These are phyloP conservation scores for Clonostachys solani DNA, from an alignment of 2,329 filamentous ascomycete genomes.

Conservation along the genomic window DNA sequence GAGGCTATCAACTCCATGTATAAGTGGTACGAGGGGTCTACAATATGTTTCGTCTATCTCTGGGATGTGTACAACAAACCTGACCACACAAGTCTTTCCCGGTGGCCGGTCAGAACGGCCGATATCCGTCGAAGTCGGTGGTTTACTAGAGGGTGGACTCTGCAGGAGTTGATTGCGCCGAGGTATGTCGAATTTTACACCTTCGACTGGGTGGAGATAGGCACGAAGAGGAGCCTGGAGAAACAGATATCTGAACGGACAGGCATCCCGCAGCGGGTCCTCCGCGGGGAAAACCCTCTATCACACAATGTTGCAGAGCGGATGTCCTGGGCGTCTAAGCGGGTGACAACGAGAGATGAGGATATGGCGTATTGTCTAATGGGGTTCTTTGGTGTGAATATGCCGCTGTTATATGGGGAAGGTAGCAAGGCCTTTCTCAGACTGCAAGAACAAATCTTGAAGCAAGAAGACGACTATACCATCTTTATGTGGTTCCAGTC, in stretches of 20 bases:
- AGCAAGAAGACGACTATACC: conserved; percentile 8
- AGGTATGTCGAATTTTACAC: conserved; percentile 19
- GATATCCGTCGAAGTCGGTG: conserved; percentile 9
- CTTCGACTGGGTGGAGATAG: conserved; percentile 15
- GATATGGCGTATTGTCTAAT: conserved; percentile 20
- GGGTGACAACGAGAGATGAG: conserved; percentile 14
- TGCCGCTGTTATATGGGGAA: conserved; percentile 20
- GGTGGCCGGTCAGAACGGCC: no score
- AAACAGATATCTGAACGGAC: conserved; percentile 15
- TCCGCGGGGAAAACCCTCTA: conserved; percentile 4
- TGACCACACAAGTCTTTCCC: conserved; percentile 3
- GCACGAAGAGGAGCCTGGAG: conserved; percentile 8
- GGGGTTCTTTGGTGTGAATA: conserved; percentile 20
- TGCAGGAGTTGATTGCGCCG: conserved; percentile 14
- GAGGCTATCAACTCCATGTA: conserved; percentile 21
- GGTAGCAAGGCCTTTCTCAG: conserved; percentile 13
- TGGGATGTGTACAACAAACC: conserved; percentile 5
- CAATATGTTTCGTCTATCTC: conserved; percentile 17
- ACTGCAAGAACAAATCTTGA: conserved; percentile 17
- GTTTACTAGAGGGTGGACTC: conserved; percentile 16
- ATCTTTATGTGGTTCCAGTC: conserved; percentile 13
- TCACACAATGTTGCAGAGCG: conserved; percentile 8
- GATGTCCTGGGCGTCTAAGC: conserved; percentile 17
- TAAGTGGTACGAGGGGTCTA: conserved; percentile 12
- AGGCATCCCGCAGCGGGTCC: conserved; percentile 9